Percentiles rank a stretch among this genome's conserved stretches.
phyloP scores from a whole-genome alignment of 1,139 yeast species.

The Blastobotrys petasosporus region DNA sequence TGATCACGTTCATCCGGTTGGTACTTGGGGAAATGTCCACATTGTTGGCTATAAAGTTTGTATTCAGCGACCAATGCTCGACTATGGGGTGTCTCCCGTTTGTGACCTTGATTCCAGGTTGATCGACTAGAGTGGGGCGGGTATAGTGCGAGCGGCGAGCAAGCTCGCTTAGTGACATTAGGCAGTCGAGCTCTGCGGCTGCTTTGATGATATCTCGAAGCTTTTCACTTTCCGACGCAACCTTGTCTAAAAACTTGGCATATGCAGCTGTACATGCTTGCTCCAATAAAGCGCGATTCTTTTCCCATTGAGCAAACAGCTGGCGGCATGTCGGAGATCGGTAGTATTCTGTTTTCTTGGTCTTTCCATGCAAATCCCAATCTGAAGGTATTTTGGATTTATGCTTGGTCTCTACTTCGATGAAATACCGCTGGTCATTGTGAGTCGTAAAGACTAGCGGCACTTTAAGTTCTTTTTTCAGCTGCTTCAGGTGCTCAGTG shows the following conservation, averaged over 20 bases:
- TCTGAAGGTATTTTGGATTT: slow-evolving; percentile 55
- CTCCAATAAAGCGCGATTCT: slow-evolving; percentile 58
- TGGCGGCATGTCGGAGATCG: slow-evolving; percentile 51
- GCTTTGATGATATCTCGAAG: slow-evolving; percentile 47
- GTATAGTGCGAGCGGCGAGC: slow-evolving; percentile 47
- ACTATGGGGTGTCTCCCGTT: slow-evolving; percentile 78
- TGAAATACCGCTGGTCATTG: slow-evolving; percentile 10
- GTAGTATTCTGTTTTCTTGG: slow-evolving; percentile 65
- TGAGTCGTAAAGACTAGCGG: slow-evolving; percentile 6
- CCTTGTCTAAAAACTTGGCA: slow-evolving; percentile 42
- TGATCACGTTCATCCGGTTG: slow-evolving; percentile 49
- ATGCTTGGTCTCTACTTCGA: slow-evolving; percentile 12
- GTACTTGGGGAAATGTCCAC: slow-evolving; percentile 43
- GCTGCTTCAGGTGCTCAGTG: slow-evolving; percentile 6
- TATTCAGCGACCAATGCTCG: slow-evolving; percentile 43
- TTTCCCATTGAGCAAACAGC: slow-evolving; percentile 24
- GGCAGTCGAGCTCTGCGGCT: slow-evolving; percentile 65
- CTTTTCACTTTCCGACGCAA: slow-evolving; percentile 43
- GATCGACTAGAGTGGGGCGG: slow-evolving; percentile 52
- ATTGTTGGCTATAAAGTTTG: slow-evolving; percentile 63
- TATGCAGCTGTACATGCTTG: slow-evolving; percentile 54
- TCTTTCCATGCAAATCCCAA: slow-evolving; percentile 73
- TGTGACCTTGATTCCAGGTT: slow-evolving; percentile 46
- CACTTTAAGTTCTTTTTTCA: slow-evolving; percentile 3
- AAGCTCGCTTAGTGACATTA: slow-evolving; percentile 63